Evolutionary conservation across 352 stramenopile genomes (phyloP).

Genomic region (Globisporangium cederbergense): DNA sequence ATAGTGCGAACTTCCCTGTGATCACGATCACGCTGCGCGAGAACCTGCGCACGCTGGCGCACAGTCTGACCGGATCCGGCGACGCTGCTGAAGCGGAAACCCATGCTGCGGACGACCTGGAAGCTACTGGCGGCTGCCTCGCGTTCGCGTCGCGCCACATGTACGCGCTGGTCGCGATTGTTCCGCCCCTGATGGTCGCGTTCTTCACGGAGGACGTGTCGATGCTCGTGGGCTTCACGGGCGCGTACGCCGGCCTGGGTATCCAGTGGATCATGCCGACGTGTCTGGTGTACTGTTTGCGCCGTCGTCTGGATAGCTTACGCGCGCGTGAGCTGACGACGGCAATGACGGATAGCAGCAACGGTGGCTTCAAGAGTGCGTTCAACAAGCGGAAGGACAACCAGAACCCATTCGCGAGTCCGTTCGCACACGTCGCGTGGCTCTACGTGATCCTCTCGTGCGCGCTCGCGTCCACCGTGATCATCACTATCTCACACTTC

Average conservation of each 20-base stretch:
- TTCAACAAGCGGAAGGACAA: conserved; percentile 11
- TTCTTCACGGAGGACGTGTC: conserved; percentile 89
- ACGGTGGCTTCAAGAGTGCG: neutral
- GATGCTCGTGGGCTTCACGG: conserved; percentile 86
- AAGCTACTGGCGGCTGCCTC: conserved; percentile 9
- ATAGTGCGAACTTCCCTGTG: conserved; percentile 78
- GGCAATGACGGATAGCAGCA: neutral
- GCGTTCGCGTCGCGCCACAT: conserved; percentile 55
- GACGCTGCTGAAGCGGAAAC: conserved; percentile 12
- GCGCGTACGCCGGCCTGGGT: conserved; percentile 78
- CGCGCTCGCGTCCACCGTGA: conserved; percentile 48
- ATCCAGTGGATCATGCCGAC: conserved; percentile 88
- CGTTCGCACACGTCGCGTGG: conserved; percentile 62
- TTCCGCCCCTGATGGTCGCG: conserved; percentile 75
- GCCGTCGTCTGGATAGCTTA: conserved; percentile 45
- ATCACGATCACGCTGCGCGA: conserved; percentile 87
- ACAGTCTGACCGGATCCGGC: conserved; percentile 32
- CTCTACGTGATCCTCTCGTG: conserved; percentile 66
- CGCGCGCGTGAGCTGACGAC: neutral
- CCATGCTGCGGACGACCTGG: conserved; percentile 20
- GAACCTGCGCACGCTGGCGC: conserved; percentile 71
- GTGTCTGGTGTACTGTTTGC: conserved; percentile 71
- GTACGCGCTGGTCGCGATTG: conserved; percentile 68
- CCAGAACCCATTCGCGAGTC: conserved; percentile 74
- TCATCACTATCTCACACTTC: conserved; percentile 73